Conservation (phyloP, 495 filamentous ascomycete genomes). For the Tuber umbilicatum region DNA sequence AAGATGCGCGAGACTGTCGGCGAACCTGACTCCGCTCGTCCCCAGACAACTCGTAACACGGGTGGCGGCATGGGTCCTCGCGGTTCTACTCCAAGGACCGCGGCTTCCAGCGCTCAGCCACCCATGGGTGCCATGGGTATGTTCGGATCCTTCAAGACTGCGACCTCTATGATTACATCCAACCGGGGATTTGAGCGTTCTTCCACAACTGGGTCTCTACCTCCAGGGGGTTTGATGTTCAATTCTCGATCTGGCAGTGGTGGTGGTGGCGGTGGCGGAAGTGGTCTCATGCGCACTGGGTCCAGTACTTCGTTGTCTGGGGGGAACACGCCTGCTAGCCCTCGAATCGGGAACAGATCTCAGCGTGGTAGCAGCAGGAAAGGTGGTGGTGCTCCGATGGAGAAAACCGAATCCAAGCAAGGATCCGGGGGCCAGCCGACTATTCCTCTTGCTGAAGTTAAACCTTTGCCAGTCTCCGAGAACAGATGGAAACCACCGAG, state of each 20-base stretch:
- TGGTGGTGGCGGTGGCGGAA: constrained; percentile 47
- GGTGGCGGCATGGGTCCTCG: constrained; percentile 50
- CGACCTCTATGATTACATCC: constrained; percentile 35
- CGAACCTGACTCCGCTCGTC: constrained; percentile 57
- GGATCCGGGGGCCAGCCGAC: constrained; percentile 64
- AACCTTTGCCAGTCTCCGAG: constrained; percentile 62
- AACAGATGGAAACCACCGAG: constrained; percentile 89
- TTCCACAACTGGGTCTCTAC: constrained; percentile 20
- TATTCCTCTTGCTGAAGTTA: constrained; percentile 87
- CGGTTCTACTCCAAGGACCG: constrained; percentile 45
- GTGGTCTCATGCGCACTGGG: constrained; percentile 49
- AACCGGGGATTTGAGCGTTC: constrained; percentile 32
- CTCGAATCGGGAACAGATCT: constrained; percentile 50
- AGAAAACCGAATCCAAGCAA: constrained; percentile 52
- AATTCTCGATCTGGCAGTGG: constrained; percentile 51
- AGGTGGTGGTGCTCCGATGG: constrained; percentile 43
- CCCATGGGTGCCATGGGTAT: constrained; percentile 59
- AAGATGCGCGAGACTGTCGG: constrained; percentile 74
- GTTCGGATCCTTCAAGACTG: constrained; percentile 51
- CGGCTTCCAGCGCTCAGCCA: constrained; percentile 44
- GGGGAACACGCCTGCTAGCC: constrained; percentile 49
- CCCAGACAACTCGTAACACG: constrained; percentile 65
- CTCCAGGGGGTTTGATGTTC: constrained; percentile 40
- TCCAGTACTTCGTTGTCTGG: constrained; percentile 51
- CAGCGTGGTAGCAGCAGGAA: constrained; percentile 60